Evolutionary conservation across 345 rosid genomes (phyloP), one percentile per base, ranked within the genome.

Genomic region (Pistacia vera): DNA sequence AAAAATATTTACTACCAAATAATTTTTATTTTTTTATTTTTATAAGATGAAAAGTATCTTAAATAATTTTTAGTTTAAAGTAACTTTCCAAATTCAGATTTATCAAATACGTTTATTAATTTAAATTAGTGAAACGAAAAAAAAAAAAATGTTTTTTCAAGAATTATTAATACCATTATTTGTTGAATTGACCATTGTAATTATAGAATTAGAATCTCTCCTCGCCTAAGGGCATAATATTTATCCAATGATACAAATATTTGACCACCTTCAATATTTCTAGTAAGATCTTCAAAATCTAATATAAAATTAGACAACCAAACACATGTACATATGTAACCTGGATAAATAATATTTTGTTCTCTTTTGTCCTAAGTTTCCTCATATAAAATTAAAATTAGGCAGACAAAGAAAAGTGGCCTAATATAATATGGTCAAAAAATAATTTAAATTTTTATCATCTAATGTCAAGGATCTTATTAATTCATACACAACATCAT

Each of bases 401-500:
- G 20, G 12, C 4, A 70, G 28, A 30, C 11, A 52, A 55, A 79
- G 22, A 63, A 22, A 63, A 54, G 57, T 54, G 57, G 57, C 35
- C 1, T 41, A 38, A 58, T 9, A 2, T 17, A 56, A 41, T 33
- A 58, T 20, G 72, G 72, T 74, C 60, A 75, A 76, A 68, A 55
- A 1, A 1, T 63, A 65, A 78, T 71, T 52, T 64, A 44, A 7
- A 13, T 28, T 52, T 18, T 11, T n/a, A 4, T 16, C 30, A 25
- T 25, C 4, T 13, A 76, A 57, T 59, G 78, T 76, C 83, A 49
- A 60, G 75, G 61, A 69, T 67, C 69, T 70, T 61, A 63, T 72
- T 68, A 81, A 78, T 41, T 41, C 8, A 41, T 74, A 68, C 73
- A 35, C 58, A 79, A 16, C 81, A 85, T 82, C 66, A 85, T 82